Percentiles rank a stretch among this genome's conserved stretches.
Evolutionary conservation across 2,329 filamentous ascomycete species (phyloP).

Genomic region (Diaporthe velutina): DNA sequence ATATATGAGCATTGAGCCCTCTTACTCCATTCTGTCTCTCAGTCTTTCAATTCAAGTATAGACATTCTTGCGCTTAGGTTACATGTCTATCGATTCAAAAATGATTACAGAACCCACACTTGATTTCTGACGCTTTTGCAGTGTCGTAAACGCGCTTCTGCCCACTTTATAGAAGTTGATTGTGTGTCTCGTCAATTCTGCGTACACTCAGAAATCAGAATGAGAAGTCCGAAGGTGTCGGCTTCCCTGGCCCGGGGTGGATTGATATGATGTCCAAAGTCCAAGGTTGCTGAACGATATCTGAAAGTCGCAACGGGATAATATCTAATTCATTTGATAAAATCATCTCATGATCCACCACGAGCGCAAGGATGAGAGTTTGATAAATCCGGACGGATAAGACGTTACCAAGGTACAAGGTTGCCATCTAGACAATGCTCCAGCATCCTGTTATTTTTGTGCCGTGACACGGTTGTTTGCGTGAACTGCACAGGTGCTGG

Average conservation of each 20-base stretch:
- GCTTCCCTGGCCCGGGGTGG: too few species aligned
- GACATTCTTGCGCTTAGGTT: neutral
- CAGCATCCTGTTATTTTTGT: too few species aligned
- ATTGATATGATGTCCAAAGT: neutral
- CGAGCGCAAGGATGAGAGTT: neutral
- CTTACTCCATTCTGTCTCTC: neutral
- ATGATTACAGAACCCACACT: neutral
- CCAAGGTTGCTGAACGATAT: neutral
- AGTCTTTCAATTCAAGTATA: neutral
- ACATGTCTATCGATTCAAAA: neutral
- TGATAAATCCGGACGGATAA: neutral
- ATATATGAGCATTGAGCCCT: neutral
- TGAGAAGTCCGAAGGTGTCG: too few species aligned
- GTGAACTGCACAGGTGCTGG: too few species aligned
- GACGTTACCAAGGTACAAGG: too few species aligned
- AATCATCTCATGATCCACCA: neutral
- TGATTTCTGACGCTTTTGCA: neutral
- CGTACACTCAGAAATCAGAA: too few species aligned
- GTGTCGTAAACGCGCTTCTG: neutral
- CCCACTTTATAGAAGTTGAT: neutral
- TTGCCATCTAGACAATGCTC: too few species aligned
- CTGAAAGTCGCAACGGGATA: neutral
- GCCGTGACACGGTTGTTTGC: too few species aligned
- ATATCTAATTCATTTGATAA: neutral
- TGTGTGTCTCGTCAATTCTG: neutral